phyloP scores from a whole-genome alignment of 2,329 filamentous ascomycete genomes.

The Bertia moriformis region DNA sequence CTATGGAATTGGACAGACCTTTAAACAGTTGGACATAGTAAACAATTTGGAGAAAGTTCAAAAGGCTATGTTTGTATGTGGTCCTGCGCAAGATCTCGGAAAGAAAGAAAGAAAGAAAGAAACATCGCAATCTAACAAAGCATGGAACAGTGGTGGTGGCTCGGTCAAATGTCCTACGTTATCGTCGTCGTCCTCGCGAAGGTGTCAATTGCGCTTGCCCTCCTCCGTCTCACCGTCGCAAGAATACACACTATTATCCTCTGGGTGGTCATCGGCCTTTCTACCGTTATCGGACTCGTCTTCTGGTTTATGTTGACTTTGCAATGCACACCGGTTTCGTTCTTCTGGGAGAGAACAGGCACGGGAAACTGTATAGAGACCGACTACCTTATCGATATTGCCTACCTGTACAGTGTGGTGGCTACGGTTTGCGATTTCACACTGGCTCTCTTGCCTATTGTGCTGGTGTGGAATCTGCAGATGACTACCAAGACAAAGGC shows the following conservation, averaged over 20 bases:
- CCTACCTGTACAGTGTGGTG: background rate
- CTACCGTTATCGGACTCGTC: background rate
- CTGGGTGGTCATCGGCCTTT: background rate
- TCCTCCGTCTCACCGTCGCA: background rate
- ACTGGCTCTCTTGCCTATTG: background rate
- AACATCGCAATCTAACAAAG: too few species aligned
- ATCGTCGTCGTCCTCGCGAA: background rate
- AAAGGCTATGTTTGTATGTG: background rate
- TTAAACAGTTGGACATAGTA: background rate
- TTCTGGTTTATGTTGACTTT: background rate
- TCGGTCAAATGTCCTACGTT: background rate
- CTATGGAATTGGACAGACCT: background rate
- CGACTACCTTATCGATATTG: background rate
- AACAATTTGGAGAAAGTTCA: too few species aligned
- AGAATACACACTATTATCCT: background rate
- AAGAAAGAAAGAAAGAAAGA: too few species aligned
- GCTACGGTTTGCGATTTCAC: background rate
- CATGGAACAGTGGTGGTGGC: conserved; percentile 1
- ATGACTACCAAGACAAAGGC: background rate
- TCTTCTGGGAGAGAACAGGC: background rate
- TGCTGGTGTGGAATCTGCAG: background rate
- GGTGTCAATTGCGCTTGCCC: background rate
- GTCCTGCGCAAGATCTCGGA: too few species aligned
- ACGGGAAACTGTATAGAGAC: background rate
- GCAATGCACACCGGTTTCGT: background rate